Evolutionary conservation across 352 stramenopile species (phyloP), one percentile per base, ranked within the genome.

Genomic region (Globisporangium cylindrosporum): DNA sequence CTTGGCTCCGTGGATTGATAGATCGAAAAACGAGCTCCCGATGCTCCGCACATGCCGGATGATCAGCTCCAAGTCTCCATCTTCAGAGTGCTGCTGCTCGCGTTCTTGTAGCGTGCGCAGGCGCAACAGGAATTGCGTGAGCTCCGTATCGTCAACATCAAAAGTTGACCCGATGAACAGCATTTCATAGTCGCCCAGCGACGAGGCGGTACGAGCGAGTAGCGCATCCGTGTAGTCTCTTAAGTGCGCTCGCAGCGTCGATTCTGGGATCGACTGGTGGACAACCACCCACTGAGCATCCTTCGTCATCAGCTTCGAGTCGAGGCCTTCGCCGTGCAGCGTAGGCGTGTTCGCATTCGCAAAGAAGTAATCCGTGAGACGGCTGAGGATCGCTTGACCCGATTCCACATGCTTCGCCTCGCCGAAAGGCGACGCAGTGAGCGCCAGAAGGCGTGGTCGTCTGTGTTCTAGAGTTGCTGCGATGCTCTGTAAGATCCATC

Each of bases 381-480:
- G 84, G 2, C 38, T 68, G 10, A 92, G 57, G 14, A 72, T 67
- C 32, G 10, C 54, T 34, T 80, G 77, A 18, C 81, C 81, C 8
- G 68, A 69, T 27, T 64, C 66, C 54, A 82, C 69, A 4, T 74
- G 72, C 24, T 80, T 74, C 22, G 74, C 74, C 60, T 92, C 78
- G 1, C 86, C 86, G 57, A 93, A 94, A 29, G 84, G 84, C 1
- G 86, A 94, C 5, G 86, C 86, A 1, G 84, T 93, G 36, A 94
- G 70, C 22, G 72, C 84, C 36, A 94, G 57, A 53, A 93, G 73
- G 4, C 84, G 81, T 25, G 86, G 86, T 12, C 81, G 67, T 48
- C 24, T 25, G 18, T 68, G 59, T 0, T 62, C 9, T 18, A 73
- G 60, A 27, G 86, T 68, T 14, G 49, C 60, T 14, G 71, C 66